Base-by-base conservation (phyloP, 2,329 filamentous ascomycete genomes). In the Dactylonectria macrodidyma region DNA sequence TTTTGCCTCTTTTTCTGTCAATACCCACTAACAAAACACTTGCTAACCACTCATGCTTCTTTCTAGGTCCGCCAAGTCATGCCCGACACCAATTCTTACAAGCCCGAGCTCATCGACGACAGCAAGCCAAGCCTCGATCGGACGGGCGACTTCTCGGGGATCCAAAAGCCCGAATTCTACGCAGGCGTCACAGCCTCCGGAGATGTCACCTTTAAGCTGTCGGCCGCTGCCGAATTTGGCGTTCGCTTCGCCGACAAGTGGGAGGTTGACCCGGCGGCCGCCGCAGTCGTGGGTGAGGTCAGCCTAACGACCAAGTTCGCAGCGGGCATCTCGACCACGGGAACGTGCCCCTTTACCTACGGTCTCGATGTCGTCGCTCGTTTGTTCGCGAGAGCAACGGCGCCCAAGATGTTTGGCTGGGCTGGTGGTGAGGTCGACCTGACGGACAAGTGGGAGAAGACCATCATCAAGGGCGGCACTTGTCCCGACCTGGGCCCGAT, bases 351-450 rank as follows among this genome's bases (percentile, higher is more conserved):
- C 24, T 65, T 68, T n/a, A 62, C 44, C 22, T 68, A 65, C 26
- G 62, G 66, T 7, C 24, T 68, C 22, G 66, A 68, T 36, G 58
- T 59, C 12, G 57, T 62, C 2, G 62, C 38, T 22, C 46, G 58
- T 59, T 33, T 68, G 0, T 68, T 61, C 41, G 62, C 66, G 2
- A 62, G 44, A n/a, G 7, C 58, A 22, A 46, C 51, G 30, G 62
- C 62, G 55, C 62, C 47, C 11, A 22, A 65, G 46, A 65, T 63
- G 19, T 63, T 63, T 41, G 34, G 19, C 5, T 63, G 60, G 60
- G 51, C 60, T 26, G 41, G 56, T 63, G 51, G 50, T 19, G 3
- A 63, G n/a, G 56, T 41, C 5, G 46, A 47, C 11, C 44, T 59
- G 2, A 64, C 51, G 54, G n/a, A 51, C 19, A 64, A 47, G 44